Conservation (phyloP, 345 rosid genomes). For the Citrus reticulata region DNA sequence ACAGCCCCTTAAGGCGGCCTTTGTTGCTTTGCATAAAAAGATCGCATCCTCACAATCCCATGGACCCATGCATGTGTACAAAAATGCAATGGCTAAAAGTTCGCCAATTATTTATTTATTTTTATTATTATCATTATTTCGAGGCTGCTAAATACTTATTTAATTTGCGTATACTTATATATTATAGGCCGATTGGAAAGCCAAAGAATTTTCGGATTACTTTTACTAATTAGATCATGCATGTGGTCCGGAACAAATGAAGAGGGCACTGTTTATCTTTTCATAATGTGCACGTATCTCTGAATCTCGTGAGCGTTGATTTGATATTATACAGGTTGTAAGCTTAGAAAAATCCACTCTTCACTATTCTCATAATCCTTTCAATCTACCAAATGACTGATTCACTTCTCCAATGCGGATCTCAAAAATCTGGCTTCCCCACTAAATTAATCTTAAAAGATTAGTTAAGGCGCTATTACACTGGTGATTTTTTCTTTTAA, state of each 20-base stretch:
- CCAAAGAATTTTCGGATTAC: background rate
- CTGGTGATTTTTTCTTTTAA: too few species aligned
- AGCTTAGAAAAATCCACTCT: too few species aligned
- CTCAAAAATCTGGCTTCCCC: background rate
- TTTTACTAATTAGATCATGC: background rate
- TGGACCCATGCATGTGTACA: background rate
- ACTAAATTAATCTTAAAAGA: too few species aligned
- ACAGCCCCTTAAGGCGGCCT: background rate
- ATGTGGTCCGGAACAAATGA: too few species aligned
- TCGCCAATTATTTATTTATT: background rate
- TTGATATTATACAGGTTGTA: background rate
- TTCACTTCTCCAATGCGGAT: background rate
- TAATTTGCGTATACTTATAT: background rate
- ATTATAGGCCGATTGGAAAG: background rate
- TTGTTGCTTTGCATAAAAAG: background rate
- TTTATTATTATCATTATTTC: background rate
- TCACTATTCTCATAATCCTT: background rate
- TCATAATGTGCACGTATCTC: background rate
- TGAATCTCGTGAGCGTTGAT: background rate
- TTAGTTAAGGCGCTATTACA: too few species aligned
- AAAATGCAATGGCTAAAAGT: background rate
- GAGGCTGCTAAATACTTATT: background rate
- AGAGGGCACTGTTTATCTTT: too few species aligned
- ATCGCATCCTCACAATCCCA: background rate
- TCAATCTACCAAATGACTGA: background rate